A percentile compares a stretch with the other conserved stretches of the same genome.
These are phyloP conservation scores for Cyanidiococcus yangmingshanensis DNA, from an alignment of 23 red algal genomes.

Conservation along the genomic window DNA sequence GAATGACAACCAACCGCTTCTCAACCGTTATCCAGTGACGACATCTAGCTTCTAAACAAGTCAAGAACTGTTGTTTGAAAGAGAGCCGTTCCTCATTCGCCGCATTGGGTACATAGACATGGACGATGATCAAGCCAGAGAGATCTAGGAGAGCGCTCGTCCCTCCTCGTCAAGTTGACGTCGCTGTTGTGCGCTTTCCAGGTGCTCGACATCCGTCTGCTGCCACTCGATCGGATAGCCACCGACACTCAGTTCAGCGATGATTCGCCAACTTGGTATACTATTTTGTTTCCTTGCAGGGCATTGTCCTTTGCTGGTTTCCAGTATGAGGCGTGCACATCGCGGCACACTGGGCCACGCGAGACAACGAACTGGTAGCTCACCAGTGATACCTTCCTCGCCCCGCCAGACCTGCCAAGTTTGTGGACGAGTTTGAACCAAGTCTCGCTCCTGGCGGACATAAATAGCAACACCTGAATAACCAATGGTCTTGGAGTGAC, in stretches of 20 bases:
- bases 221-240: neutral
- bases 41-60: neutral
- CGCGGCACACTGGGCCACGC: neutral
- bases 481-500: neutral
- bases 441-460: neutral
- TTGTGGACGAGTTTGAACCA: neutral
- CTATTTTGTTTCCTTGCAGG: neutral
- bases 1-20: conserved; percentile 11
- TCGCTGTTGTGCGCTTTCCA: neutral
- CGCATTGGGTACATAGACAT: conserved; percentile 26
- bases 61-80: conserved; percentile 6
- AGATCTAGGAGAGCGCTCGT: conserved; percentile 10
- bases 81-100: conserved; percentile 2
- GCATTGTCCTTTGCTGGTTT: neutral
- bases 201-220: neutral
- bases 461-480: neutral
- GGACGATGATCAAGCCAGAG: neutral
- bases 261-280: neutral
- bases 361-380: conserved; percentile 10
- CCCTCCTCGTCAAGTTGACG: conserved; percentile 20
- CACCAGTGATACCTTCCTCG: conserved; percentile 19
- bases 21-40: neutral
- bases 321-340: neutral
- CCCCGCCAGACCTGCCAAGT: neutral
- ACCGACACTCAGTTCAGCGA: neutral